Percentiles rank a stretch among this genome's conserved stretches.
Conservation (phyloP, 2,329 filamentous ascomycete genomes). For the Epichloe amarillans region DNA sequence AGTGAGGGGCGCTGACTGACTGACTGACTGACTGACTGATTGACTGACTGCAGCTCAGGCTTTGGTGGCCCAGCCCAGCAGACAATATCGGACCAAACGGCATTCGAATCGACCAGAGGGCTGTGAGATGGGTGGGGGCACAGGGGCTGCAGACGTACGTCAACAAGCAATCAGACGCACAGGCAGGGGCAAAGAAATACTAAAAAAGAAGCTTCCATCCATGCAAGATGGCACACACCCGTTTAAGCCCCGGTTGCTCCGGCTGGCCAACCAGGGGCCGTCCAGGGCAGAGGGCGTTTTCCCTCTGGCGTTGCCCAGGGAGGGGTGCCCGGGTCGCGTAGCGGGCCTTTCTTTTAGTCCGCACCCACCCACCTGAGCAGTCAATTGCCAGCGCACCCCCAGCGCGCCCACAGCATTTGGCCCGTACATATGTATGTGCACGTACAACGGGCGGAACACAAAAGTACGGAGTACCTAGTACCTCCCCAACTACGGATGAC, state of each 20-base stretch:
- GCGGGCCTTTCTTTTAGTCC: neutral
- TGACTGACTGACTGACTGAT: no score
- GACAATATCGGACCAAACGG: neutral
- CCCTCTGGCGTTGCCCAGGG: neutral
- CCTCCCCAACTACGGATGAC: neutral
- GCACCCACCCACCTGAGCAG: neutral
- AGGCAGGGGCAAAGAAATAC: neutral
- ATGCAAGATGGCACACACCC: conserved; percentile 6
- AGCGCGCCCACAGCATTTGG: no score
- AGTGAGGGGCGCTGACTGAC: no score
- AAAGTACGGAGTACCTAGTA: neutral
- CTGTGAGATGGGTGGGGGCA: neutral
- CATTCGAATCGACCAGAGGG: neutral
- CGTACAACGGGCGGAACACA: neutral
- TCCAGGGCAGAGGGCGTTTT: neutral
- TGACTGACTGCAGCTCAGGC: no score
- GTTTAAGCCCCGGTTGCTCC: conserved; percentile 1
- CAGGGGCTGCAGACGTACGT: neutral
- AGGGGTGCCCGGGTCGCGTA: neutral
- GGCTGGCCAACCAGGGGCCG: conserved; percentile 3
- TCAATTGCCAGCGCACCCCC: neutral
- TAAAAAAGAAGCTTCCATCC: neutral
- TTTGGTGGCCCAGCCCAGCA: no score
- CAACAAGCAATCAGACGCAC: neutral
- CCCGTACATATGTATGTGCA: no score